phyloP scores from a whole-genome alignment of 1,284 basidiomycete genomes.

The Ustilago trichophora region DNA sequence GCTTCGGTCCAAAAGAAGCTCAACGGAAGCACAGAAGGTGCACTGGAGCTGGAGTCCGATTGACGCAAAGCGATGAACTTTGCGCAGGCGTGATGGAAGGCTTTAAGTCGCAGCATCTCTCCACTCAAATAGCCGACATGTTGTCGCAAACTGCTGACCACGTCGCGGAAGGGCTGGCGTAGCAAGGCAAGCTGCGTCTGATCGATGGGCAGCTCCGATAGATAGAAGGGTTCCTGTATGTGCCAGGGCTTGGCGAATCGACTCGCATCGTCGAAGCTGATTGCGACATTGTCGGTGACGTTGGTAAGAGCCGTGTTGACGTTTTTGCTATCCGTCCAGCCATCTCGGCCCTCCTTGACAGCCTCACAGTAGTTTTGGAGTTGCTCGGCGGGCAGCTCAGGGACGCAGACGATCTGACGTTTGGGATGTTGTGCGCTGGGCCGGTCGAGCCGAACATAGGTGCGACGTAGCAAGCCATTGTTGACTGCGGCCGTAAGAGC shows the following conservation, averaged over 20 bases:
- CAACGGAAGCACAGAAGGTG: conserved; percentile 11
- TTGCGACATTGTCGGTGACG: conserved; percentile 16
- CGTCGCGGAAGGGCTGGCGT: conserved; percentile 27
- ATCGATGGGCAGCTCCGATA: conserved; percentile 14
- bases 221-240: conserved; percentile 1
- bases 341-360: conserved; percentile 15
- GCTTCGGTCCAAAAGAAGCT: conserved; percentile 53
- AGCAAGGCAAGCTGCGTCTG: conserved; percentile 13
- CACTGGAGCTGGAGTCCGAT: background rate
- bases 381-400: conserved; percentile 22
- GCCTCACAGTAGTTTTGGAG: conserved; percentile 34
- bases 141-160: conserved; percentile 39
- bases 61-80: conserved; percentile 4
- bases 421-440: conserved; percentile 6
- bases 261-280: conserved; percentile 7
- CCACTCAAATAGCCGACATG: conserved; percentile 43
- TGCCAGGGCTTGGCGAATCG: conserved; percentile 32
- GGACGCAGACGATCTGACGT: conserved; percentile 40
- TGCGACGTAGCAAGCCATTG: conserved; percentile 32
- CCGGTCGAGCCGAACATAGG: conserved; percentile 26
- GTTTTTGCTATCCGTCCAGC: conserved; percentile 24
- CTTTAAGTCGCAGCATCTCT: conserved; percentile 40
- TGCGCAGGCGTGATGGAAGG: conserved; percentile 44
- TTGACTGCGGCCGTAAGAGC: conserved; percentile 21
- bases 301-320: conserved; percentile 7